Evolutionary conservation across 306 rosid species (phyloP).

Genomic region (Prunus mira): DNA sequence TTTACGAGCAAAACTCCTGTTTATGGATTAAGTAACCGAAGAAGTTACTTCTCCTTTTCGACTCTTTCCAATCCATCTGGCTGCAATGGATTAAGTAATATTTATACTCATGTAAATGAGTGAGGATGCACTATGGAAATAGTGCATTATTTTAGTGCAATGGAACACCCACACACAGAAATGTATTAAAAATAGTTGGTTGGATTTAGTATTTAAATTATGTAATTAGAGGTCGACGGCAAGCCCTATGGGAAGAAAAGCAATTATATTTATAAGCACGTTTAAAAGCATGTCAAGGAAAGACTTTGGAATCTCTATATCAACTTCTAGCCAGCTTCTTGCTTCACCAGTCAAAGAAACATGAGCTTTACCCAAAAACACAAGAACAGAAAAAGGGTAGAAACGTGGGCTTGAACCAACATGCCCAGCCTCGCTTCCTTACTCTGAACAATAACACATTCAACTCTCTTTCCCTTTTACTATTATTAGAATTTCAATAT

Average conservation of each 20-base stretch:
- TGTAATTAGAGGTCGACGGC: not conserved
- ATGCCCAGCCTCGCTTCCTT: no score
- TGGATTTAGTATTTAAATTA: not conserved
- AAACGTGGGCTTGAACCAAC: no score
- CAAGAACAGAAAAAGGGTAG: no score
- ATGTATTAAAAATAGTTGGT: not conserved
- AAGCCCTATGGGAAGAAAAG: not conserved
- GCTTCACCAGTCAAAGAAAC: not conserved
- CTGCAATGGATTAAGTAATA: constrained; percentile 48
- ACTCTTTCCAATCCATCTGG: constrained; percentile 86
- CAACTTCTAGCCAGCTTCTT: not conserved
- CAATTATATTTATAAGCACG: not conserved
- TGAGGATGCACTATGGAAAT: no score
- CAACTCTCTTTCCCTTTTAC: no score
- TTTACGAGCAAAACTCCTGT: not conserved
- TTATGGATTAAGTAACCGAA: not conserved
- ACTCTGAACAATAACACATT: no score
- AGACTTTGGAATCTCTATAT: not conserved
- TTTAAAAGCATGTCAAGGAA: not conserved
- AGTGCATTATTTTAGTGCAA: no score
- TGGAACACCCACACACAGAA: no score
- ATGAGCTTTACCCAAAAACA: no score
- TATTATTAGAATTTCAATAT: no score
- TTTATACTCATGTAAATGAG: no score
- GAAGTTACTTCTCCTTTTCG: constrained; percentile 47